These are phyloP conservation scores for Plantago lanceolata DNA, from an alignment of 305 asterid genomes.

Conservation along the genomic window DNA sequence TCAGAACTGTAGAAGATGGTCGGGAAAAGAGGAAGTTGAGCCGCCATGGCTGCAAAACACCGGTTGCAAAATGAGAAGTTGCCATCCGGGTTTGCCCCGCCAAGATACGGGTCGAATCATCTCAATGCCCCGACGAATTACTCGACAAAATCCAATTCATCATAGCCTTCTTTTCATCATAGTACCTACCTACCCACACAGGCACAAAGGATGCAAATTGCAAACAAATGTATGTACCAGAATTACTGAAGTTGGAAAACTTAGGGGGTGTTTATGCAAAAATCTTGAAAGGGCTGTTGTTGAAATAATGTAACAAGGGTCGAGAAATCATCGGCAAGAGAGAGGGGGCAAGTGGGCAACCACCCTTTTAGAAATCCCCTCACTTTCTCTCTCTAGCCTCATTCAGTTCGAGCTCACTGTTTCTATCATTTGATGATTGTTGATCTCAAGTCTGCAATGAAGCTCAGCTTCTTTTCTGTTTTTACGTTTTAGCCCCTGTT, in stretches of 20 bases:
- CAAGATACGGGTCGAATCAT: conserved; percentile 27
- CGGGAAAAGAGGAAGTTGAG: conserved; percentile 15
- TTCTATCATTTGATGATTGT: too few species aligned
- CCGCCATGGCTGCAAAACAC: conserved; percentile 33
- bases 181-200: too few species aligned
- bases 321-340: conserved; percentile 28
- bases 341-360: conserved; percentile 37
- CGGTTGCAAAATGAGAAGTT: conserved; percentile 16
- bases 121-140: conserved; percentile 15
- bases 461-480: too few species aligned
- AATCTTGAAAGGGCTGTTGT: conserved; percentile 29
- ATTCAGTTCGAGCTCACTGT: conserved; percentile 1
- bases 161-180: too few species aligned
- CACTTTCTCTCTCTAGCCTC: conserved; percentile 25
- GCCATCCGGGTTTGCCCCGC: conserved; percentile 33
- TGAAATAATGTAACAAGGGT: background rate
- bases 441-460: too few species aligned
- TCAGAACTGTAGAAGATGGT: conserved; percentile 15
- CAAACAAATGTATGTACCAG: too few species aligned
- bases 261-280: background rate
- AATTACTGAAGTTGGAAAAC: too few species aligned
- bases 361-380: conserved; percentile 25
- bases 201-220: too few species aligned
- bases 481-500: too few species aligned
- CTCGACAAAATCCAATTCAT: too few species aligned